Evolutionary conservation across 2,329 filamentous ascomycete species (phyloP).

Genomic region (Seiridium cupressi): DNA sequence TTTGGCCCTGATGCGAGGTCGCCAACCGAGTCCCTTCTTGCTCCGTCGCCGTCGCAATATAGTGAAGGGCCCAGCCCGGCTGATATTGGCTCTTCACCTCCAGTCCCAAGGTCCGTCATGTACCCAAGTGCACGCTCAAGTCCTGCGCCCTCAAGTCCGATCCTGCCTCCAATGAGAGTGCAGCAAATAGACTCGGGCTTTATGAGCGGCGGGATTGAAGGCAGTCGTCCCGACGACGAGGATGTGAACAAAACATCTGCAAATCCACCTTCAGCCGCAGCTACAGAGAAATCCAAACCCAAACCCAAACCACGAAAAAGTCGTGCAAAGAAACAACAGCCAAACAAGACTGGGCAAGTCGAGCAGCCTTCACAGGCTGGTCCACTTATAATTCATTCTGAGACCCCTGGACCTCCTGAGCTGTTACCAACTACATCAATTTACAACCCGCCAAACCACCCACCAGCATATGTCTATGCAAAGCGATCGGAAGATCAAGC

Average conservation of each 20-base stretch:
- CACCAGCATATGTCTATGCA: not conserved
- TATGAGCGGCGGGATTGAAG: conserved; percentile 75
- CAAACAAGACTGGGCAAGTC: conserved; percentile 7
- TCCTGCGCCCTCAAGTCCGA: conserved; percentile 77
- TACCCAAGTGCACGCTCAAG: conserved; percentile 51
- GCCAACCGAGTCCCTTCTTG: conserved; percentile 46
- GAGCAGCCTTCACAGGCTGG: conserved; percentile 12
- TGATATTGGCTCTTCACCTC: conserved; percentile 87
- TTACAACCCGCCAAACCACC: conserved; percentile 33
- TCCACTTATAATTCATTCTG: conserved; percentile 36
- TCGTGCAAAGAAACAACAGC: conserved; percentile 27
- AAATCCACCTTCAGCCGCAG: conserved; percentile 22
- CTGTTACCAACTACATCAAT: conserved; percentile 40
- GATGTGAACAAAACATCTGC: conserved; percentile 42
- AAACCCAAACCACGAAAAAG: conserved; percentile 26
- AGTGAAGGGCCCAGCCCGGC: conserved; percentile 67
- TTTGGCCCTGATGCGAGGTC: conserved; percentile 52
- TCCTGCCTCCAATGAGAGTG: conserved; percentile 62
- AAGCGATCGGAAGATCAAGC: not conserved
- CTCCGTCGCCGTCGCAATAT: conserved; percentile 49
- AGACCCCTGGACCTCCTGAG: conserved; percentile 41
- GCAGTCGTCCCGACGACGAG: conserved; percentile 59
- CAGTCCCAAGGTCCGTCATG: conserved; percentile 63
- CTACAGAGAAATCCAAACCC: conserved; percentile 30
- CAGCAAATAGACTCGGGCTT: conserved; percentile 77